Percentiles rank a stretch among this genome's conserved stretches.
These are phyloP conservation scores for Microsporum audouinii DNA, from an alignment of 2,329 filamentous ascomycete species.

Conservation along the genomic window DNA sequence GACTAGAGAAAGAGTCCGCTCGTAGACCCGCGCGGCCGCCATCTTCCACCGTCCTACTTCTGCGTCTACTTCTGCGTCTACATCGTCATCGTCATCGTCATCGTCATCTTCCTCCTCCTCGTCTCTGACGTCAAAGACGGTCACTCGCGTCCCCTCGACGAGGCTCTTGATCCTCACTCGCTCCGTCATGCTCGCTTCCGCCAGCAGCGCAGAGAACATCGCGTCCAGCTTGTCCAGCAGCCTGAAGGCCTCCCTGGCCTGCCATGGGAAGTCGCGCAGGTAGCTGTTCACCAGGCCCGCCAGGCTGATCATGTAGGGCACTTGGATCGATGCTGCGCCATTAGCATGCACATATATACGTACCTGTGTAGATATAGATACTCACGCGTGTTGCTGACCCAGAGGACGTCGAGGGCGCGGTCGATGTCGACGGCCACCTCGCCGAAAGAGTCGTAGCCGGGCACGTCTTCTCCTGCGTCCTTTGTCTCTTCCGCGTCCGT, in stretches of 20 bases:
- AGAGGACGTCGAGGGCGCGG: constrained; percentile 64
- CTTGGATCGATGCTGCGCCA: constrained; percentile 57
- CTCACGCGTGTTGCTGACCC: constrained; percentile 78
- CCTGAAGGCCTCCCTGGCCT: constrained; percentile 56
- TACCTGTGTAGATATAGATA: constrained; percentile 13
- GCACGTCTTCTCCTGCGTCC: constrained; percentile 26
- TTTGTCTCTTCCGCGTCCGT: neutral
- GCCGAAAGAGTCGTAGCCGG: constrained; percentile 50
- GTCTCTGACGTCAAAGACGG: constrained; percentile 54
- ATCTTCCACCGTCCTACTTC: constrained; percentile 42
- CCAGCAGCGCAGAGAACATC: constrained; percentile 65
- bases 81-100: constrained; percentile 27
- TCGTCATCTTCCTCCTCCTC: constrained; percentile 23
- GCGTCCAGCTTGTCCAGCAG: constrained; percentile 69
- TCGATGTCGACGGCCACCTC: constrained; percentile 67
- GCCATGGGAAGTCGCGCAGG: constrained; percentile 58
- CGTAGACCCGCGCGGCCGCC: constrained; percentile 66
- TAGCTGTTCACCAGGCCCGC: constrained; percentile 62
- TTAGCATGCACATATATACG: neutral
- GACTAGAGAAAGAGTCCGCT: constrained; percentile 41
- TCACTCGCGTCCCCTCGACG: constrained; percentile 61
- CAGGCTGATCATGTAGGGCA: constrained; percentile 70
- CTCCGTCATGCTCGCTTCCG: constrained; percentile 59
- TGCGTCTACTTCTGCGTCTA: constrained; percentile 27
- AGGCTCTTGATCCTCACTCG: constrained; percentile 78